Conservation (phyloP, 2,329 filamentous ascomycete species). For the Apiospora phragmitis region DNA sequence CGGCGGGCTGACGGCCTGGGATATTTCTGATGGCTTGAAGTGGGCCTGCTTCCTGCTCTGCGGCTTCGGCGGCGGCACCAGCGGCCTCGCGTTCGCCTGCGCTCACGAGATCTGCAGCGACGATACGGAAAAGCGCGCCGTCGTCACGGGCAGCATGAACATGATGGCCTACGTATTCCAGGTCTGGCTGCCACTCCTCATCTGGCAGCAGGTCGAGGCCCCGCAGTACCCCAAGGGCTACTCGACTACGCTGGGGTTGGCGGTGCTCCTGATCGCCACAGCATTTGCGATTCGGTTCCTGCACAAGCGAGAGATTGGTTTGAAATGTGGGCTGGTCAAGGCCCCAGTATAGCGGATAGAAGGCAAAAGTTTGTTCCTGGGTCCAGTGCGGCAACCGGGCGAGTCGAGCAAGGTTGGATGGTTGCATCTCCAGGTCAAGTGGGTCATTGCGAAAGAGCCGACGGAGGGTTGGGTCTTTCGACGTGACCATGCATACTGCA, state of each 20-base stretch:
- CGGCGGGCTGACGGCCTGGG: conserved; percentile 42
- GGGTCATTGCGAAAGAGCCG: too few species aligned
- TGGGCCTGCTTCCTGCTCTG: conserved; percentile 63
- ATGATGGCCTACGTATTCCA: conserved; percentile 70
- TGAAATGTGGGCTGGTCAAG: neutral
- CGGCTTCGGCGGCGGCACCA: conserved; percentile 50
- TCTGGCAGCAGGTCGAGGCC: conserved; percentile 66
- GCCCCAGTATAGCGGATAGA: neutral
- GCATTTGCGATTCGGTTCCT: conserved; percentile 48
- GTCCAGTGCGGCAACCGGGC: neutral
- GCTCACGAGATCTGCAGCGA: conserved; percentile 50
- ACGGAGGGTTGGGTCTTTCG: too few species aligned
- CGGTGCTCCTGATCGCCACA: conserved; percentile 48
- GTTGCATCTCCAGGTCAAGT: too few species aligned
- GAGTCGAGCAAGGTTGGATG: too few species aligned
- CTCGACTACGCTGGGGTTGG: conserved; percentile 53
- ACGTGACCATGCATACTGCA: neutral
- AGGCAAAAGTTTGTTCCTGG: neutral
- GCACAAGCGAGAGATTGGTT: conserved; percentile 41
- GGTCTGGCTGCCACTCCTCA: conserved; percentile 66
- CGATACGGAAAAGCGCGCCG: conserved; percentile 63
- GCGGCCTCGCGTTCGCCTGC: conserved; percentile 48
- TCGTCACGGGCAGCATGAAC: conserved; percentile 68
- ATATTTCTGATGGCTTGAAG: conserved; percentile 54
- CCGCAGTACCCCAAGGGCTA: conserved; percentile 63